Percentiles rank a stretch among this genome's conserved stretches.
Conservation (phyloP, 768 basidiomycete genomes). For the Leccinum truebloodii region DNA sequence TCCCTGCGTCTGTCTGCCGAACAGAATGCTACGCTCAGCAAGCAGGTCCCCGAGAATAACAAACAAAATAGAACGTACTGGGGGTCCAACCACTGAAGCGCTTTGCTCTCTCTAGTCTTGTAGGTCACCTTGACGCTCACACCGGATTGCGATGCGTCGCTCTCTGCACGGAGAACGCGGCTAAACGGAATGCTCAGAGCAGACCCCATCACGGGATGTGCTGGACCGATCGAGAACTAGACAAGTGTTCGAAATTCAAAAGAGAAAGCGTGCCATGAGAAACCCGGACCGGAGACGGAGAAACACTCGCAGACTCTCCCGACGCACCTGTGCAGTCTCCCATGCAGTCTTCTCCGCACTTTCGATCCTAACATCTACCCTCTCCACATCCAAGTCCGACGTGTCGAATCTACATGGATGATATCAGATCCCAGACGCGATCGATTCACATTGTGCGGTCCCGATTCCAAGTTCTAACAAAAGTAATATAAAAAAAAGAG, state of each 20-base stretch:
- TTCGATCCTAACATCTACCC: slow-evolving; percentile 42
- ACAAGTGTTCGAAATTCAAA: background rate
- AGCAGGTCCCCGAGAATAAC: background rate
- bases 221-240: slow-evolving; percentile 54
- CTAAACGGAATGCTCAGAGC: slow-evolving; percentile 63
- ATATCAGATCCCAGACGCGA: no score
- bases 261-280: background rate
- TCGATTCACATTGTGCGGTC: background rate
- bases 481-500: background rate
- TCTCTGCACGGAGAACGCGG: slow-evolving; percentile 36
- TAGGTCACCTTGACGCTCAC: slow-evolving; percentile 60
- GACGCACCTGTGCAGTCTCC: slow-evolving; percentile 44
- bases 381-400: slow-evolving; percentile 59
- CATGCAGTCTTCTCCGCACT: slow-evolving; percentile 44
- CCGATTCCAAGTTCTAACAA: no score
- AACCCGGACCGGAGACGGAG: background rate
- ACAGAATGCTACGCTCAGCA: background rate
- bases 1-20: slow-evolving; percentile 79
- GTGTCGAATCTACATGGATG: slow-evolving; percentile 65
- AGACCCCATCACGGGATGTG: slow-evolving; percentile 74
- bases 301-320: background rate
- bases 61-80: slow-evolving; percentile 44
- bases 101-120: slow-evolving; percentile 72
- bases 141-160: slow-evolving; percentile 10
- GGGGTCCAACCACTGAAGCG: slow-evolving; percentile 86